phyloP scores from a whole-genome alignment of 2,329 filamentous ascomycete species.

The Claviceps paspali region DNA sequence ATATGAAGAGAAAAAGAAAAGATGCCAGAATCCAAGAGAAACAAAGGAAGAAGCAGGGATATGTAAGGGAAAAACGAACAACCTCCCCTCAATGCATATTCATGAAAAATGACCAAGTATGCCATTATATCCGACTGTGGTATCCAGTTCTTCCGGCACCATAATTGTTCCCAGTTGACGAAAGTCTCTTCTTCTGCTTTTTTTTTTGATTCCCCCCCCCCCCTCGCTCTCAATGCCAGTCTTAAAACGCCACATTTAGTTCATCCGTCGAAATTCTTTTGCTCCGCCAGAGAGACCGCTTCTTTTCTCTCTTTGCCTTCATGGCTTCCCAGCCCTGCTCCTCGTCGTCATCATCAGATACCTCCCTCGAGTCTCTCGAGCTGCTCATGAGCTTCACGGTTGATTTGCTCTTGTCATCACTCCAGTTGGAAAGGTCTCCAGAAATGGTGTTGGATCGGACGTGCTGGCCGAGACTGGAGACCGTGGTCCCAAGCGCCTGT shows the following conservation, averaged over 20 bases:
- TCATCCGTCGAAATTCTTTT: conserved; percentile 40
- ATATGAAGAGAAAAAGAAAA: neutral
- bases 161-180: too few species aligned
- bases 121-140: too few species aligned
- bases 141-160: too few species aligned
- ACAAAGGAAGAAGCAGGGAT: neutral
- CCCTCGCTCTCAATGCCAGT: neutral
- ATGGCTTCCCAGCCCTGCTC: conserved; percentile 57
- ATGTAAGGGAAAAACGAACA: too few species aligned
- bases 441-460: conserved; percentile 21
- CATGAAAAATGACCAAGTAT: too few species aligned
- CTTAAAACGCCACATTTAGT: conserved; percentile 31
- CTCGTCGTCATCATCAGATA: conserved; percentile 48
- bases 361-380: too few species aligned
- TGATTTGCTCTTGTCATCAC: conserved; percentile 18
- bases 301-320: conserved; percentile 54
- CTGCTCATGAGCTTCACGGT: conserved; percentile 24
- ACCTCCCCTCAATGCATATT: too few species aligned
- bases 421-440: conserved; percentile 16
- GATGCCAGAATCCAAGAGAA: neutral
- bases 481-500: conserved; percentile 31
- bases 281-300: conserved; percentile 47
- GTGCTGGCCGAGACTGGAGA: conserved; percentile 13
- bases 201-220: too few species aligned
- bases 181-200: too few species aligned